A percentile compares a stretch with the other conserved stretches of the same genome.
Conservation (phyloP, 176 grass and related monocot genomes). For the Cenchrus purpureus region DNA sequence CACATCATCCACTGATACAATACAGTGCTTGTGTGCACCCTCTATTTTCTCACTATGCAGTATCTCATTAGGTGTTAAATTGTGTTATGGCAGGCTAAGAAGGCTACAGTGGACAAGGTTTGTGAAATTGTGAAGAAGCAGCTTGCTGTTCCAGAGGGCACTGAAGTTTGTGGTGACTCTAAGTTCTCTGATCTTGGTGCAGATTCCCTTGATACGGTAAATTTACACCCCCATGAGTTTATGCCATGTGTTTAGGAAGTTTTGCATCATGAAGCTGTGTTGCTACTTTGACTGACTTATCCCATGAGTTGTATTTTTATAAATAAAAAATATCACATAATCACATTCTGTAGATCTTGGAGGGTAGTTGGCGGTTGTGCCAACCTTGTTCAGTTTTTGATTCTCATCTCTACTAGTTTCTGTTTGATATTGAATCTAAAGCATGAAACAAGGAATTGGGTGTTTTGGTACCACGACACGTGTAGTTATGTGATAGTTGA, state of each 20-base stretch:
- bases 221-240: background rate
- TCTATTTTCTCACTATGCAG: background rate
- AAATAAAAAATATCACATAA: background rate
- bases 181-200: conserved; percentile 70
- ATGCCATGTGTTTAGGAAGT: background rate
- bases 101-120: conserved; percentile 63
- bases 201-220: conserved; percentile 75
- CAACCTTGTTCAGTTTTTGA: background rate
- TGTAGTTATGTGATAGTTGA: background rate
- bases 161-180: conserved; percentile 44
- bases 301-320: background rate
- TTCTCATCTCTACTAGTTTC: background rate
- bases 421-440: background rate
- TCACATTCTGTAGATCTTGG: background rate
- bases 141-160: conserved; percentile 54
- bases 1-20: background rate
- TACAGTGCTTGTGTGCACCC: background rate
- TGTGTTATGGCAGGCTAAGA: conserved; percentile 49
- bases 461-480: background rate
- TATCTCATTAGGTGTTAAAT: background rate
- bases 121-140: conserved; percentile 75
- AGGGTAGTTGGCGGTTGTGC: background rate
- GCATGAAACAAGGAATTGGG: background rate
- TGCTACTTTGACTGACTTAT: background rate
- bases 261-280: background rate